Evolutionary conservation across 345 rosid species (phyloP), one percentile per base, ranked within the genome.

Genomic region (Raphanus raphanistrum): DNA sequence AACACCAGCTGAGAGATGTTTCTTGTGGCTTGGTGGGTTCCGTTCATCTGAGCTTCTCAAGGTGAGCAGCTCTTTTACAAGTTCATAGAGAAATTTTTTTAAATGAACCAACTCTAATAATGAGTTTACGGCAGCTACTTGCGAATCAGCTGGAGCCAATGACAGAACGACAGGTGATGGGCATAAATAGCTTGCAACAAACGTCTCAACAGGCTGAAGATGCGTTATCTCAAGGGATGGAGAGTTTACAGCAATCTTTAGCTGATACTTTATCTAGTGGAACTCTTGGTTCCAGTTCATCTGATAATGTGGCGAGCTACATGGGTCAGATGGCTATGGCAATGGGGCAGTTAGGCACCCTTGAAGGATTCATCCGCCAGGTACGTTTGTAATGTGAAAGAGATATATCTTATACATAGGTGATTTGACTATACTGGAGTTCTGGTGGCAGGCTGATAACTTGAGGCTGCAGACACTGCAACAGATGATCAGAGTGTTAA

Each of bases 271-370:
- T 93, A 79, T 85, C 98, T 66, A 90, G 71, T 71, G 96, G 96
- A 63, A 75, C 93, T 55, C 87, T 92, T 68, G 85, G 84, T 70
- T 85, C 93, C 8, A 90, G 91, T 50, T 76, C 96, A n/a, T 87
- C 94, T 33, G 94, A 89, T 32, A 87, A 90, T 63, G 96, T 93
- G 6, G 98, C 97, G 35, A 93, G 91, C 83, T 93, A 93, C 78
- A 93, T 93, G 98, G 98, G 98, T 76, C 98, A 91, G 84, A 93
- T 93, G 98, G 98, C 97, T 48, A 88, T 94, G 98, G 98, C 98
- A 55, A 93, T 93, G 97, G 98, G 98, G 66, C 92, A 93, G 81
- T 87, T 93, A 54, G 98, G 96, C 17, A 91, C 94, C 16, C 89
- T 93, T 0, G 96, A 93, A 77, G 91, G 92, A 26, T 93, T 93